Percentiles rank a stretch among this genome's conserved stretches.
Evolutionary conservation across 495 filamentous ascomycete species (phyloP).

Genomic region (Hypoxylon lienhwacheense): DNA sequence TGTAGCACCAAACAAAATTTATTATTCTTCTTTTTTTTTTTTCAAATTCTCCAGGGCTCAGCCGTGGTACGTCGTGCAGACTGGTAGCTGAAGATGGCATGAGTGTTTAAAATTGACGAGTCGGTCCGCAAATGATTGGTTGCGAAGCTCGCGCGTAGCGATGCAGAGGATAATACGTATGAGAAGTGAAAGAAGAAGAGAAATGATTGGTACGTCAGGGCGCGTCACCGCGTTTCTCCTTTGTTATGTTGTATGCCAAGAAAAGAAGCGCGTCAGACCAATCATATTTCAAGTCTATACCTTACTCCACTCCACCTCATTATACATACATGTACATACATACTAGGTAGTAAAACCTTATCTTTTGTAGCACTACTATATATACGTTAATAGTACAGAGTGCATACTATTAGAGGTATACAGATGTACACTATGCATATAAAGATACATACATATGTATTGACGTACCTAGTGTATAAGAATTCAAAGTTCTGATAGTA

Average conservation of each 20-base stretch:
- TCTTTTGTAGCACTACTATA: neutral
- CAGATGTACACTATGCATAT: too few relatives aligned
- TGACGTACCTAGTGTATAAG: too few relatives aligned
- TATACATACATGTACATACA: too few relatives aligned
- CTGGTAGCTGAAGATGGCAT: conserved; percentile 28
- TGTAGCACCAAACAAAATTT: conserved; percentile 14
- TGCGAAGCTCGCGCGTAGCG: conserved; percentile 12
- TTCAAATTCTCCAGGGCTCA: conserved; percentile 12
- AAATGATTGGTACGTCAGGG: conserved; percentile 18
- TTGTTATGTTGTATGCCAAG: conserved; percentile 35
- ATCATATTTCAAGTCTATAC: conserved; percentile 13
- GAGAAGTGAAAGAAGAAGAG: conserved; percentile 6
- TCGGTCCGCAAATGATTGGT: conserved; percentile 30
- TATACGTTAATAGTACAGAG: conserved; percentile 2
- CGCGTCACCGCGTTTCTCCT: conserved; percentile 22
- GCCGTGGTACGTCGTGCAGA: conserved; percentile 15
- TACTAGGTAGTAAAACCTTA: too few relatives aligned
- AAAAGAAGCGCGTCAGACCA: conserved; percentile 19
- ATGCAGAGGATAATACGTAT: conserved; percentile 21
- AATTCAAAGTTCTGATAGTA: too few relatives aligned
- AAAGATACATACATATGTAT: too few relatives aligned
- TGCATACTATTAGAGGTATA: neutral
- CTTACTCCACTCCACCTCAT: conserved; percentile 20
- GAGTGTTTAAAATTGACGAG: conserved; percentile 35
- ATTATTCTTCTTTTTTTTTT: too few relatives aligned